Conservation (phyloP, 139 green algal species). For the Coccomyxa sp. region DNA sequence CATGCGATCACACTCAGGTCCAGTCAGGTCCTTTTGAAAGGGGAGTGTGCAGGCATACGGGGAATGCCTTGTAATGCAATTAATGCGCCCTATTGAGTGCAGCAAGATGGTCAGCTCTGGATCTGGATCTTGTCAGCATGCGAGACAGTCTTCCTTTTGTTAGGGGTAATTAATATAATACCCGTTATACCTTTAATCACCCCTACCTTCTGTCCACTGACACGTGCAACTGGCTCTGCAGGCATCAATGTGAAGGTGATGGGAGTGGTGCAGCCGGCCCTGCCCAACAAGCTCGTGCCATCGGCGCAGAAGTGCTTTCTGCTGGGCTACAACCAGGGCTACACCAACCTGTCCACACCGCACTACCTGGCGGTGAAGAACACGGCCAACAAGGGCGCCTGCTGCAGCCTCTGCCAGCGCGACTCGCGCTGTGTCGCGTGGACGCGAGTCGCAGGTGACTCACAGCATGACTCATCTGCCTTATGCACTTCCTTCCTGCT, state of each 20-base stretch:
- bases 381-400: not conserved
- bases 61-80: no score
- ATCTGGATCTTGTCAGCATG: no score
- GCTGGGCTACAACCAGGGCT: not conserved
- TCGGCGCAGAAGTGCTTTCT: not conserved
- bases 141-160: no score
- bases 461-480: not conserved
- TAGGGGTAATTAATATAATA: no score
- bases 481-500: not conserved
- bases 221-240: not conserved
- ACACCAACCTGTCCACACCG: not conserved
- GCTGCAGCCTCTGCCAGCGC: not conserved
- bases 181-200: no score
- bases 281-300: not conserved
- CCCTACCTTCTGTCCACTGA: no score
- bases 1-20: no score
- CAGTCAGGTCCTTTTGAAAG: no score
- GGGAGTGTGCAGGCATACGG: no score
- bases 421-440: not conserved
- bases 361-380: not conserved
- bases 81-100: no score
- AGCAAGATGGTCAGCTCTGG: no score
- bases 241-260: not conserved
- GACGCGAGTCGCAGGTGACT: slow-evolving; percentile 1
- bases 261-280: not conserved